Evolutionary conservation across 208 protist genomes (phyloP), one percentile per base, ranked within the genome.

Genomic region (Trypanosoma scelopori): DNA sequence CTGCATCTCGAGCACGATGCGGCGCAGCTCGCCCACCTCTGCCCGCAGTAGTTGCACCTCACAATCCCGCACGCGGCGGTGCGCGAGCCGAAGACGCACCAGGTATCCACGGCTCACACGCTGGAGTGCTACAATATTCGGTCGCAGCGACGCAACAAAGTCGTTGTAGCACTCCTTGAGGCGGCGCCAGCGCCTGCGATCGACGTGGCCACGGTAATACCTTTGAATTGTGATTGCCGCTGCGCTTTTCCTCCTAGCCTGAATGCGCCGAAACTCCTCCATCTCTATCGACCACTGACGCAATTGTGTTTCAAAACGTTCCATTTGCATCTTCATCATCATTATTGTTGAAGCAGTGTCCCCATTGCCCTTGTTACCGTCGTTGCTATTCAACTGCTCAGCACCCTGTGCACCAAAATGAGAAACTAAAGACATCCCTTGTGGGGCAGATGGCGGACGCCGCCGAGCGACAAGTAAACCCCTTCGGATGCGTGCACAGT

Each of bases 221-320:
- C 81, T 80, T 71, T 96, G 90, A 55, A 96, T 93, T 30, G 75
- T 79, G 4, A 85, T 35, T 16, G 87, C 90, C 1, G 90, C 87
- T 3, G 71, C 73, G 11, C 69, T 68, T 67, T 79, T 76, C 68
- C 81, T 76, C 15, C 74, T 74, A 22, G 66, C 66, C 15, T 71
- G 47, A 57, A 93, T 79, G 20, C 55, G 62, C 43, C 82, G 66
- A 68, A 81, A 84, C 41, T 84, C 81, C 41, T 81, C 77, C 13
- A 96, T 69, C 52, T 93, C 85, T 12, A 16, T 57, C 75, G 73
- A 92, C 79, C 92, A 80, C 61, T 50, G 79, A 28, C 56, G 79
- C 60, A 96, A 79, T 45, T 84, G 67, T 46, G 63, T 65, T 43
- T 93, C 76, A 37, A 96, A 60, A 28, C 39, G 62, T 55, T 70